phyloP scores from a whole-genome alignment of 78 protist genomes.

The Cyanophora paradoxa region DNA sequence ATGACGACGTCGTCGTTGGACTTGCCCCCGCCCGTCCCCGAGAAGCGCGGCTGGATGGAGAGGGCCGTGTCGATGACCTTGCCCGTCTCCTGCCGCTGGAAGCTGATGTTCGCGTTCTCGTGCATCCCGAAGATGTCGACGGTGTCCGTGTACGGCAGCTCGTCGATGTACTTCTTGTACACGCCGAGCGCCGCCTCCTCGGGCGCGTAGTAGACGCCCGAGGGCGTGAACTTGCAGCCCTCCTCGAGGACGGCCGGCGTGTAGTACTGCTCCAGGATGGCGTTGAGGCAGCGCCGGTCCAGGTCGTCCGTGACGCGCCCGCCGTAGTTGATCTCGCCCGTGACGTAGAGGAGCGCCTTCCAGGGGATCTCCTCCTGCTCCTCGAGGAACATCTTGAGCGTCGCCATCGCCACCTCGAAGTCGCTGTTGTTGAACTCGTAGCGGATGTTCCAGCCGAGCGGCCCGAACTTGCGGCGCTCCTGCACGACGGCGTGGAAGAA shows the following conservation, averaged over 20 bases:
- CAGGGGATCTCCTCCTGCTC: constrained; percentile 56
- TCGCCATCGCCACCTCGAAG: constrained; percentile 28
- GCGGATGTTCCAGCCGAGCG: constrained; percentile 61
- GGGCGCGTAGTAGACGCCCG: constrained; percentile 12
- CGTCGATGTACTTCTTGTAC: neutral
- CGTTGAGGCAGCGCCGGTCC: constrained; percentile 44
- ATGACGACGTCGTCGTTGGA: constrained; percentile 25
- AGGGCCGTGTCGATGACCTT: constrained; percentile 25
- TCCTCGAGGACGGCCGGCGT: neutral
- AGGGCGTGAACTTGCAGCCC: neutral
- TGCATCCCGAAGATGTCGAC: constrained; percentile 58
- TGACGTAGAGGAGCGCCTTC: constrained; percentile 32
- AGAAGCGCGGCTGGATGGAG: constrained; percentile 34
- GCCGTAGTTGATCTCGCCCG: constrained; percentile 62
- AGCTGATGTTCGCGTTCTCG: constrained; percentile 51
- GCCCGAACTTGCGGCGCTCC: constrained; percentile 59
- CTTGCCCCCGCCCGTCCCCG: constrained; percentile 13
- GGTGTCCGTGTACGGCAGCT: constrained; percentile 17
- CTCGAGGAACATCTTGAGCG: constrained; percentile 35
- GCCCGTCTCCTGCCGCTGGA: constrained; percentile 37
- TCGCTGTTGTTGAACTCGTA: constrained; percentile 67
- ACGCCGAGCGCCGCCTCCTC: neutral
- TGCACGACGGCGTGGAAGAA: constrained; percentile 65
- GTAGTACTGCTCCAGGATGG: neutral
- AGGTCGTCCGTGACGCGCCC: constrained; percentile 73